Evolutionary conservation across 768 basidiomycete species (phyloP).

Genomic region (Solioccasus polychromus): DNA sequence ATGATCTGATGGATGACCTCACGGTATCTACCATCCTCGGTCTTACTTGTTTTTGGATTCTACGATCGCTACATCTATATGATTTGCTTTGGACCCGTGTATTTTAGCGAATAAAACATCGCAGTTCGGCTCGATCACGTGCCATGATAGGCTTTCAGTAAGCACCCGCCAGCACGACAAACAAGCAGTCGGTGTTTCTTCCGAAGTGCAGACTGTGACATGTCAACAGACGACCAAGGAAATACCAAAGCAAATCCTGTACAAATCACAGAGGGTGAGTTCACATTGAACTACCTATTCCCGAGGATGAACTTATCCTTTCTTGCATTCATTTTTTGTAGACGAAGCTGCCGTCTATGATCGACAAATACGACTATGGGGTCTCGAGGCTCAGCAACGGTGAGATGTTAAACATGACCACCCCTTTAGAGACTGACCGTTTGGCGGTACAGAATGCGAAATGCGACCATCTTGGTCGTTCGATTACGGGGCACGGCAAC

Average conservation of each 20-base stretch:
- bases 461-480: slow-evolving; percentile 83
- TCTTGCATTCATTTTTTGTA: slow-evolving; percentile 15
- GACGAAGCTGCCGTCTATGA: slow-evolving; percentile 88
- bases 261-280: slow-evolving; percentile 66
- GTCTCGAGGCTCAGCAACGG: slow-evolving; percentile 96
- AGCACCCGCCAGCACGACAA: neutral
- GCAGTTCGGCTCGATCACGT: slow-evolving; percentile 13
- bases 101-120: too few species aligned
- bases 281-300: slow-evolving; percentile 5
- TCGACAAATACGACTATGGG: slow-evolving; percentile 97
- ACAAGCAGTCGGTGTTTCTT: neutral
- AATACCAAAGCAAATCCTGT: slow-evolving; percentile 37
- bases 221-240: slow-evolving; percentile 27
- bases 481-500: slow-evolving; percentile 82
- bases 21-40: neutral
- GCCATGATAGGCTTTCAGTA: neutral
- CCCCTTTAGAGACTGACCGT: slow-evolving; percentile 9
- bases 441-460: slow-evolving; percentile 70
- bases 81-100: neutral
- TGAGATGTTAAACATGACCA: slow-evolving; percentile 29
- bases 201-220: neutral
- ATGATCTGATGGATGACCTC: slow-evolving; percentile 16
- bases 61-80: slow-evolving; percentile 5
- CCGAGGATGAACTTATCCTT: slow-evolving; percentile 4
- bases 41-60: neutral